phyloP scores from a whole-genome alignment of 768 basidiomycete species.

The Dacryopinax spathularia region DNA sequence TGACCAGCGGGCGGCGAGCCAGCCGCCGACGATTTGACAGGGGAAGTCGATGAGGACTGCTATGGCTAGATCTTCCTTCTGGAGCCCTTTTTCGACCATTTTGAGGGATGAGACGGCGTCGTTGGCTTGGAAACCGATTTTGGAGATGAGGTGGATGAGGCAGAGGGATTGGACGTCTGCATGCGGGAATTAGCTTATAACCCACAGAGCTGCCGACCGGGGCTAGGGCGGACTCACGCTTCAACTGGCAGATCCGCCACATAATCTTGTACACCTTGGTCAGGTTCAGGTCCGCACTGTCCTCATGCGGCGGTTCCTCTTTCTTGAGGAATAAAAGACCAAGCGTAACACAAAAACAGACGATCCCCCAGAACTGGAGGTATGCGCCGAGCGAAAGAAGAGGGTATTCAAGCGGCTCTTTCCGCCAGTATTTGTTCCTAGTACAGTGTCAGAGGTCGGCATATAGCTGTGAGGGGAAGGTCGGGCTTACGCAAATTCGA shows the following conservation, averaged over 20 bases:
- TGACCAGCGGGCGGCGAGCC: slow-evolving; percentile 86
- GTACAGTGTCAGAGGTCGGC: neutral
- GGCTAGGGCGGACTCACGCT: too few species aligned
- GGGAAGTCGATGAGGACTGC: slow-evolving; percentile 95
- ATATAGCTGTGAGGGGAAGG: neutral
- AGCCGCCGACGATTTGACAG: slow-evolving; percentile 89
- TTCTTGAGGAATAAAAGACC: neutral
- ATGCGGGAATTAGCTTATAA: neutral
- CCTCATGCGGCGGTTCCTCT: slow-evolving; percentile 61
- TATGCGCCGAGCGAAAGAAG: slow-evolving; percentile 53
- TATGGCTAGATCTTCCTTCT: slow-evolving; percentile 88
- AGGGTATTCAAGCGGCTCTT: slow-evolving; percentile 25
- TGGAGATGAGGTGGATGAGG: slow-evolving; percentile 74
- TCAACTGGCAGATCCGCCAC: slow-evolving; percentile 82
- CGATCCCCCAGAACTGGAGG: slow-evolving; percentile 68
- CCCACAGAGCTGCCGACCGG: neutral
- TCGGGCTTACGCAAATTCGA: slow-evolving; percentile 58
- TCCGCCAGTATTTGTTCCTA: slow-evolving; percentile 33
- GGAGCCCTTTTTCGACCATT: slow-evolving; percentile 91
- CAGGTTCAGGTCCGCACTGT: slow-evolving; percentile 78
- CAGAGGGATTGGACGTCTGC: slow-evolving; percentile 84
- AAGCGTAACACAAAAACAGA: slow-evolving; percentile 65
- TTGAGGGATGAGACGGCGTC: slow-evolving; percentile 85
- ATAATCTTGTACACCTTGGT: slow-evolving; percentile 84
- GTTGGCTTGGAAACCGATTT: slow-evolving; percentile 88